Evolutionary conservation across 2,329 filamentous ascomycete species (phyloP), one percentile per base, ranked within the genome.

Genomic region (Xylogone sp.): DNA sequence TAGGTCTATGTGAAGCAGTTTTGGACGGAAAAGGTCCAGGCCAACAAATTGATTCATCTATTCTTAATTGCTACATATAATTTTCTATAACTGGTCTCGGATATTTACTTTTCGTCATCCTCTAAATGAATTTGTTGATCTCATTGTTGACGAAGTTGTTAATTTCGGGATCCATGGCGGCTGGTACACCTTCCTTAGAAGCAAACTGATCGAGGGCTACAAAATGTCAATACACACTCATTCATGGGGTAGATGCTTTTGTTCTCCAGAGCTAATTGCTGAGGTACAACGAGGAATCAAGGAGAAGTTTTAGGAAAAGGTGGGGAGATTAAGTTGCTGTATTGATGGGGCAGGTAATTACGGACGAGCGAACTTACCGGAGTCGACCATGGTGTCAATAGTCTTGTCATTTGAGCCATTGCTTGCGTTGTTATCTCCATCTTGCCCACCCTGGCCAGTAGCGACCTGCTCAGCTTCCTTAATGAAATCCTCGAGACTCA

Each of bases 121-220:
- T 31, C 13, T 39, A 39, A 18, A 51, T 16, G 42, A 59, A 52
- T 55, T 68, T 68, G 54, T 69, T 69, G 49, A 66, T 43, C 53
- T 63, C 66, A 10, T 67, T 58, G 54, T 69, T 69, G 54, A 67
- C 64, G 10, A 65, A 21, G 53, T 68, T 68, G 62, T 68, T 69
- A 51, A 69, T 57, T 56, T 65, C 65, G 2, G 67, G 64, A 50
- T 69, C 65, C 1, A 62, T 9, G 10, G 56, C 61, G 20, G 66
- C 61, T 2, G 66, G 59, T 3, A 69, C 3, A 16, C 65, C 68
- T 52, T 69, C 68, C 56, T 66, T 67, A 48, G 55, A 54, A 12
- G 67, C 67, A 21, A 65, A 61, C 24, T 60, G 55, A 43, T 69
- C 65, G 53, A 69, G 49, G 21, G 59, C 67, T 69, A 42, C 19